Evolutionary conservation across 805 yeast genomes (phyloP).

Genomic region (Nakazawaea peltata): DNA sequence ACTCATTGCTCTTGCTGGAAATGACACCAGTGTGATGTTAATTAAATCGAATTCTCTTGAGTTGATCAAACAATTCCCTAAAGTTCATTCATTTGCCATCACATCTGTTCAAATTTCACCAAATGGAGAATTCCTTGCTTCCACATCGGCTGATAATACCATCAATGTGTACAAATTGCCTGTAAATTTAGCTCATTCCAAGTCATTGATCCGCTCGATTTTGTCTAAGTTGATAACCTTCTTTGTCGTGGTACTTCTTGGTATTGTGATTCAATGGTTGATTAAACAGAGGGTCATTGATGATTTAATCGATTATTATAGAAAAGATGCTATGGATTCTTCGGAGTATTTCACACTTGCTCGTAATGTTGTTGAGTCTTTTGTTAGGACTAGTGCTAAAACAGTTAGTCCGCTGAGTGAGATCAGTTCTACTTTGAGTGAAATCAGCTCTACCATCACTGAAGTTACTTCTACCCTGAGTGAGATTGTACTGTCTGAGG

Average conservation of each 20-base stretch:
- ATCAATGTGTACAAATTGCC: conserved; percentile 60
- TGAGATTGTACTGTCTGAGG: neutral
- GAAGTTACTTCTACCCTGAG: neutral
- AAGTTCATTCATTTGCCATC: conserved; percentile 72
- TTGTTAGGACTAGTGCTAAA: too few species aligned
- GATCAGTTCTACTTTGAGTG: too few species aligned
- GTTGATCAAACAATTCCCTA: conserved; percentile 39
- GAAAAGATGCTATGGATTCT: conserved; percentile 22
- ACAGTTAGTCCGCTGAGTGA: too few species aligned
- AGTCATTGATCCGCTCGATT: conserved; percentile 22
- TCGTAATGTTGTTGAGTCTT: too few species aligned
- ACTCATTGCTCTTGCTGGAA: conserved; percentile 49
- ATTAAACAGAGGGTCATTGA: conserved; percentile 21
- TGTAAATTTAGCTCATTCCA: conserved; percentile 31
- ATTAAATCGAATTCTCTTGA: conserved; percentile 44
- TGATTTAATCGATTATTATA: conserved; percentile 15
- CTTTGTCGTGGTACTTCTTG: conserved; percentile 16
- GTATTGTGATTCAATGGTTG: conserved; percentile 19
- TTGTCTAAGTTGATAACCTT: conserved; percentile 19
- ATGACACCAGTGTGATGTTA: conserved; percentile 61
- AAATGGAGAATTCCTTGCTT: conserved; percentile 56
- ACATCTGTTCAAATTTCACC: conserved; percentile 67
- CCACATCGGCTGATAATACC: conserved; percentile 72
- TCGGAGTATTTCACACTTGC: conserved; percentile 23
- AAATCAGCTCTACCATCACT: neutral